Conservation (phyloP, 2,329 filamentous ascomycete genomes). For the Teratosphaeriaceae sp. region DNA sequence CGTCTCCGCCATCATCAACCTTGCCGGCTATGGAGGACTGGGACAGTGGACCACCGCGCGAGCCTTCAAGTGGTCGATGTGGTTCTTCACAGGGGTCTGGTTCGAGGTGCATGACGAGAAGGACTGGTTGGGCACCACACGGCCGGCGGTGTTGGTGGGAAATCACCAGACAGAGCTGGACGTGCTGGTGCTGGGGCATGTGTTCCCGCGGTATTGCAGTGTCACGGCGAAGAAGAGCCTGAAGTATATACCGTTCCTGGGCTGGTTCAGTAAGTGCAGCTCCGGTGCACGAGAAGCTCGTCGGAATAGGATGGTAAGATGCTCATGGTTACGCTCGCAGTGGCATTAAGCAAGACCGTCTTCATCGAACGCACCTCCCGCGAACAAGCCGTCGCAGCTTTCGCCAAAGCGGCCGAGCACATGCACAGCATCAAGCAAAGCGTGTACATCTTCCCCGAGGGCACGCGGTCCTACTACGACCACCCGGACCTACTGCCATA, state of each 20-base stretch:
- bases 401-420: constrained; percentile 72
- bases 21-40: constrained; percentile 65
- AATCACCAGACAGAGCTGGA: constrained; percentile 97
- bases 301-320: neutral
- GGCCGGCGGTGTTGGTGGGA: constrained; percentile 84
- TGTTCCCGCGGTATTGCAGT: constrained; percentile 87
- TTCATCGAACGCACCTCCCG: constrained; percentile 92
- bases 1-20: constrained; percentile 63
- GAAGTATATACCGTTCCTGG: constrained; percentile 72
- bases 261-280: constrained; percentile 68
- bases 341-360: constrained; percentile 72
- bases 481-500: constrained; percentile 83
- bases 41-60: constrained; percentile 81
- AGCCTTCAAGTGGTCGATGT: constrained; percentile 74
- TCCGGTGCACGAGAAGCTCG: neutral
- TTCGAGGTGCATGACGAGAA: constrained; percentile 59
- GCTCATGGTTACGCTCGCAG: constrained; percentile 30
- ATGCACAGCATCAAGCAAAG: constrained; percentile 62
- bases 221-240: constrained; percentile 88
- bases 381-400: constrained; percentile 74
- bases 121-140: constrained; percentile 36
- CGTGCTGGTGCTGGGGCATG: constrained; percentile 78
- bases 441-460: constrained; percentile 86
- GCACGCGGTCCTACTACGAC: constrained; percentile 81
- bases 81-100: constrained; percentile 64